Percentiles rank a stretch among this genome's conserved stretches.
These are phyloP conservation scores for Candida insectalens DNA, from an alignment of 805 yeast species.

Conservation along the genomic window DNA sequence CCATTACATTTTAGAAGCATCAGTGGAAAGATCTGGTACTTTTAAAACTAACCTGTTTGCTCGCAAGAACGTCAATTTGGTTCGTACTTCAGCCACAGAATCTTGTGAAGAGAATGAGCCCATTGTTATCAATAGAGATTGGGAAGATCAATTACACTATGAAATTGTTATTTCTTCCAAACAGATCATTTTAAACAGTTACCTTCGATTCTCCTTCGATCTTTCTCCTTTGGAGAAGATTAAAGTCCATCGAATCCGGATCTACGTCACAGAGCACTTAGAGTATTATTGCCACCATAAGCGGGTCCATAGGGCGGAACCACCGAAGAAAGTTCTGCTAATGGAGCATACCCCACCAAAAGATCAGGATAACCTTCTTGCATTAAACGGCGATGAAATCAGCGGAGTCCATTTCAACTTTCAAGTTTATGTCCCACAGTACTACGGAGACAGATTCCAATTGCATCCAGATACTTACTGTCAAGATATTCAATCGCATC, in stretches of 20 bases:
- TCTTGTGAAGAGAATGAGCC: conserved; percentile 90
- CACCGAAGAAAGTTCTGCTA: conserved; percentile 68
- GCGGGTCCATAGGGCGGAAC: conserved; percentile 88
- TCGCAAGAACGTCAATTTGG: conserved; percentile 49
- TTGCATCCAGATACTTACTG: conserved; percentile 83
- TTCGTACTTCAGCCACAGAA: conserved; percentile 69
- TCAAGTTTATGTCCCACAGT: conserved; percentile 75
- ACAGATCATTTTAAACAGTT: conserved; percentile 74
- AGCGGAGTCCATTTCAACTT: conserved; percentile 76
- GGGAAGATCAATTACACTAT: conserved; percentile 89
- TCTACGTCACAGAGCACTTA: conserved; percentile 78
- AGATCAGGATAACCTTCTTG: conserved; percentile 38
- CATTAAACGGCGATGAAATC: conserved; percentile 37
- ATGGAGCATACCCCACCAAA: conserved; percentile 67
- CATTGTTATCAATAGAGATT: conserved; percentile 77
- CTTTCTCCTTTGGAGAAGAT: conserved; percentile 84
- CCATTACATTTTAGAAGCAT: conserved; percentile 57
- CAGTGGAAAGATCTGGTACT: conserved; percentile 70
- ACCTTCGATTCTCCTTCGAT: conserved; percentile 74
- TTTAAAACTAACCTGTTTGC: conserved; percentile 72
- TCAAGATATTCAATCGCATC: conserved; percentile 76
- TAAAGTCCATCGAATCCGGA: conserved; percentile 74
- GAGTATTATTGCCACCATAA: conserved; percentile 84
- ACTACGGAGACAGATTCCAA: conserved; percentile 42
- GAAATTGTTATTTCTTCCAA: conserved; percentile 90